Conservation (phyloP, 1,284 basidiomycete genomes). For the Trichosporon asahii region DNA sequence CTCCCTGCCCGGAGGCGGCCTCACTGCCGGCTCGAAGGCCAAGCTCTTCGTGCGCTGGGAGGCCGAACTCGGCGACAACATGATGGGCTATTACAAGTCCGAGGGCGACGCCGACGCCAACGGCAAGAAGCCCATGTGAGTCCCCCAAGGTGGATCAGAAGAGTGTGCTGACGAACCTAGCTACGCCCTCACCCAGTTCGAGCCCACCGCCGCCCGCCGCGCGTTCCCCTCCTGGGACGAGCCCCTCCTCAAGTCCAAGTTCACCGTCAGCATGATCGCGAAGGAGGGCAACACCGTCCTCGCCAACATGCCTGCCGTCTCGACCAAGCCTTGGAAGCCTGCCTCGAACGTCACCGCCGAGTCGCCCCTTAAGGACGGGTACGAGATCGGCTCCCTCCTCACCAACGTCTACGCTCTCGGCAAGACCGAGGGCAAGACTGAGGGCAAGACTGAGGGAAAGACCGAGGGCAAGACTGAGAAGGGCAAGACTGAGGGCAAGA, state of each 20-base stretch:
- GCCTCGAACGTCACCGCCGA: conserved; percentile 38
- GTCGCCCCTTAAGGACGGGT: conserved; percentile 37
- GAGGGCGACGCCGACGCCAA: conserved; percentile 54
- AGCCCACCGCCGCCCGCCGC: conserved; percentile 81
- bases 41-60: conserved; percentile 52
- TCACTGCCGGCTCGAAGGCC: conserved; percentile 63
- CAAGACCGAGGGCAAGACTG: conserved; percentile 49
- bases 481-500: conserved; percentile 42
- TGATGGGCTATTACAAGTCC: conserved; percentile 57
- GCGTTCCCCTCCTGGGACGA: conserved; percentile 89
- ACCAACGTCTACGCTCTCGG: conserved; percentile 29
- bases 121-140: conserved; percentile 51
- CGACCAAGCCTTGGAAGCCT: conserved; percentile 55
- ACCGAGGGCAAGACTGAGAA: conserved; percentile 41
- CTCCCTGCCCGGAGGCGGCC: conserved; percentile 62
- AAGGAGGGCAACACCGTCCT: conserved; percentile 64
- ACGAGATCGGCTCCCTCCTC: conserved; percentile 50
- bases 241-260: conserved; percentile 85
- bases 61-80: conserved; percentile 62
- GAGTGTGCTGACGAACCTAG: conserved; percentile 22
- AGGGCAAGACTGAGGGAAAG: conserved; percentile 46
- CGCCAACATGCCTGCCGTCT: conserved; percentile 75
- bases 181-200: conserved; percentile 73
- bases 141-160: conserved; percentile 14
- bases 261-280: conserved; percentile 76